phyloP scores from a whole-genome alignment of 1,139 yeast genomes.

The Suhomyces bribrorum region DNA sequence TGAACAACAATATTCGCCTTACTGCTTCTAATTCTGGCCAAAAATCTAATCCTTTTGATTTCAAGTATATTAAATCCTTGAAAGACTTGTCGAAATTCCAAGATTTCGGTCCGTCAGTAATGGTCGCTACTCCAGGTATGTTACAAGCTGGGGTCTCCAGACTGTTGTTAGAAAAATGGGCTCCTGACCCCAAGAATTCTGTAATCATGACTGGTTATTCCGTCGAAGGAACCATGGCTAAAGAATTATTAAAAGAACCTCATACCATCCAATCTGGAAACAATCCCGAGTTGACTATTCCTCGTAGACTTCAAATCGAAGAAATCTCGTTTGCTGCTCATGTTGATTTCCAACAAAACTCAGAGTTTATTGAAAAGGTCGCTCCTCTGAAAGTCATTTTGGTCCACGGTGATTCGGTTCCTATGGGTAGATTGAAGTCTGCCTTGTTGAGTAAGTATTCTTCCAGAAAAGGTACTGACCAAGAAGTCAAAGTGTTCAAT shows the following conservation, averaged over 20 bases:
- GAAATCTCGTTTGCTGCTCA: slow-evolving; percentile 99
- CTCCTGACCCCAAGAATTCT: slow-evolving; percentile 91
- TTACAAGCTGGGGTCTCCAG: slow-evolving; percentile 93
- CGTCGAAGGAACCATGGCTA: slow-evolving; percentile 98
- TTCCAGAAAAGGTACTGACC: slow-evolving; percentile 77
- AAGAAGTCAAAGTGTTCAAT: slow-evolving; percentile 89
- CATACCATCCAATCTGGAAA: slow-evolving; percentile 76
- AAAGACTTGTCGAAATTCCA: slow-evolving; percentile 81
- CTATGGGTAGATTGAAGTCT: slow-evolving; percentile 95
- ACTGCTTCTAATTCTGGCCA: slow-evolving; percentile 50
- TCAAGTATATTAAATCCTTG: slow-evolving; percentile 79
- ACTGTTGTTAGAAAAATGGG: slow-evolving; percentile 91
- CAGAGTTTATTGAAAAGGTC: slow-evolving; percentile 85
- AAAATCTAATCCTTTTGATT: slow-evolving; percentile 77
- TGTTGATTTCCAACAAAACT: slow-evolving; percentile 92
- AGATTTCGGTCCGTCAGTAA: slow-evolving; percentile 94
- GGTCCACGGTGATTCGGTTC: slow-evolving; percentile 98
- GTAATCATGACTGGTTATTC: slow-evolving; percentile 94
- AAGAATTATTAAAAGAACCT: slow-evolving; percentile 84
- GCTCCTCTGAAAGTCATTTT: slow-evolving; percentile 81
- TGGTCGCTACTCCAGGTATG: slow-evolving; percentile 98
- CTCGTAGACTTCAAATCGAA: slow-evolving; percentile 85
- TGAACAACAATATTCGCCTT: slow-evolving; percentile 87
- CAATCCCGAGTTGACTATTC: slow-evolving; percentile 81
- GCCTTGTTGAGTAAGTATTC: slow-evolving; percentile 88